phyloP scores from a whole-genome alignment of 2,329 filamentous ascomycete genomes.

The Penicillium sp. region DNA sequence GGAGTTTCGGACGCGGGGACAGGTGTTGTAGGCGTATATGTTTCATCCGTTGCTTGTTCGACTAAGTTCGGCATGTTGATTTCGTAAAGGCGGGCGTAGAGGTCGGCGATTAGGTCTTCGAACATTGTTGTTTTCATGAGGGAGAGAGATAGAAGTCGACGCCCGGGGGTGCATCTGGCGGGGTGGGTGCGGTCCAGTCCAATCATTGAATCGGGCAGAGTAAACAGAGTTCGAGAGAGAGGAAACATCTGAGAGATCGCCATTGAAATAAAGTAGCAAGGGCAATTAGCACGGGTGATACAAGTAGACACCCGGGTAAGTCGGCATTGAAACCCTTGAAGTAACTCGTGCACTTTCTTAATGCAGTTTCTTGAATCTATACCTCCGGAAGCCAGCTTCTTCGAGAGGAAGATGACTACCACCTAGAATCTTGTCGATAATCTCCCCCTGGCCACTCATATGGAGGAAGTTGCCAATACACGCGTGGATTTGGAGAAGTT shows the following conservation, averaged over 20 bases:
- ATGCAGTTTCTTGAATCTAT: slow-evolving; percentile 26
- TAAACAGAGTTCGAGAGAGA: slow-evolving; percentile 17
- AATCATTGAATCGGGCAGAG: slow-evolving; percentile 14
- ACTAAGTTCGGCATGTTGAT: slow-evolving; percentile 39
- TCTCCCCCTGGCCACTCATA: slow-evolving; percentile 18
- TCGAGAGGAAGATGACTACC: too few relatives aligned
- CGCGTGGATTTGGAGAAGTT: slow-evolving; percentile 20
- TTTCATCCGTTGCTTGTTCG: slow-evolving; percentile 44
- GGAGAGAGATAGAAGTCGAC: slow-evolving; percentile 10
- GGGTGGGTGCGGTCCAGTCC: slow-evolving; percentile 7
- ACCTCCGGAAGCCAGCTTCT: too few relatives aligned
- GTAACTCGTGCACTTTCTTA: too few relatives aligned
- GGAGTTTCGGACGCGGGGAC: slow-evolving; percentile 36
- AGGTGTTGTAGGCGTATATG: slow-evolving; percentile 29
- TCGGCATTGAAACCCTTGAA: neutral
- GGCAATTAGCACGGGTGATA: too few relatives aligned
- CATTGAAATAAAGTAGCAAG: too few relatives aligned
- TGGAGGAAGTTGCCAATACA: slow-evolving; percentile 22
- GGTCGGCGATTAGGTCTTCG: slow-evolving; percentile 90
- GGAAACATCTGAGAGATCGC: slow-evolving; percentile 12
- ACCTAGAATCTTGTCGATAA: slow-evolving; percentile 19
- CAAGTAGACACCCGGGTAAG: too few relatives aligned
- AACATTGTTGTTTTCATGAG: slow-evolving; percentile 81
- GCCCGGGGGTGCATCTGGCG: slow-evolving; percentile 14
- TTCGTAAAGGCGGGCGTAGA: slow-evolving; percentile 63